Percentiles rank a stretch among this genome's conserved stretches.
Conservation (phyloP, 345 rosid genomes). For the Melaleuca alternifolia region DNA sequence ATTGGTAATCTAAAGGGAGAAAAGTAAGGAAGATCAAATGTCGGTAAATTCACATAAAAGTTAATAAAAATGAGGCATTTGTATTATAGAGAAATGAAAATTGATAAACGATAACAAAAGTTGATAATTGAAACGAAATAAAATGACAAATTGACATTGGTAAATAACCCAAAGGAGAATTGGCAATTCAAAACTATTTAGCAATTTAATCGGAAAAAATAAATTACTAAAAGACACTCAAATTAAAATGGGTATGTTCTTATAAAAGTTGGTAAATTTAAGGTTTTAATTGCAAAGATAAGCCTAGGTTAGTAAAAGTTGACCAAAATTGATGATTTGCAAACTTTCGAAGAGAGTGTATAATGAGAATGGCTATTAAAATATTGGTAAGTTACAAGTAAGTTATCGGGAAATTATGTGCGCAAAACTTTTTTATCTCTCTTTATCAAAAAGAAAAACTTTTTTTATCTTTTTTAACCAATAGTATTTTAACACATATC, state of each 20-base stretch:
- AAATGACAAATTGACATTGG: neutral
- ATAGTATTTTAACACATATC: neutral
- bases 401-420: neutral
- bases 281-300: neutral
- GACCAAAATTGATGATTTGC: neutral
- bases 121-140: neutral
- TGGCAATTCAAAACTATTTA: neutral
- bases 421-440: fast-evolving
- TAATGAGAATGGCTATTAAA: neutral
- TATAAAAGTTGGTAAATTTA: neutral
- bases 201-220: neutral
- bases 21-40: neutral
- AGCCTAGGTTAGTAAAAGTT: neutral
- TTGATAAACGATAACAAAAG: neutral
- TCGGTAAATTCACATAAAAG: neutral
- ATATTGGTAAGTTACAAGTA: neutral
- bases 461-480: neutral
- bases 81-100: too few relatives aligned
- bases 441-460: too few relatives aligned
- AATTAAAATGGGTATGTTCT: neutral
- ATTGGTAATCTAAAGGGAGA: neutral
- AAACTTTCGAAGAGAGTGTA: neutral
- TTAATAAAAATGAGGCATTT: neutral
- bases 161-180: neutral
- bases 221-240: neutral